These are phyloP conservation scores for Malus hybrid DNA, from an alignment of 331 rosid species.

Conservation along the genomic window DNA sequence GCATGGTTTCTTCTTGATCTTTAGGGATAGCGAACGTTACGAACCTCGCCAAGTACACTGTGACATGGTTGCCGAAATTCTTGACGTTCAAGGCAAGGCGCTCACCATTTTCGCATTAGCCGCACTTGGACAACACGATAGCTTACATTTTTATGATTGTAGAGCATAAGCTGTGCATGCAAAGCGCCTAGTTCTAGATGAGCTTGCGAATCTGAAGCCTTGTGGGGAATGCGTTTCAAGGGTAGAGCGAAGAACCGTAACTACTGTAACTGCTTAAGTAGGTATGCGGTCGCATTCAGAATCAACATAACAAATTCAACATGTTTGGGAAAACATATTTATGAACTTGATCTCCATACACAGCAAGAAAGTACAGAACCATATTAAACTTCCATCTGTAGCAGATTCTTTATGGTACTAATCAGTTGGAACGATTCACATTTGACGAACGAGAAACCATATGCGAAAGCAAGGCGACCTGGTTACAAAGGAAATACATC, in stretches of 20 bases:
- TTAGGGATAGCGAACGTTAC: not conserved
- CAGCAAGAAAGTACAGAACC: not conserved
- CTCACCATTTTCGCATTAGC: no score
- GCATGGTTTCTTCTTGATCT: not conserved
- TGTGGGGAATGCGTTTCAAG: no score
- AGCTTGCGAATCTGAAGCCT: no score
- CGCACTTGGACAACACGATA: no score
- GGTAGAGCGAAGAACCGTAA: no score
- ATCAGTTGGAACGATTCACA: not conserved
- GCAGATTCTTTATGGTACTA: not conserved
- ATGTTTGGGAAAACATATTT: not conserved
- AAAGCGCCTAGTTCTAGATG: no score
- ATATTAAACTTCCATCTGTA: not conserved
- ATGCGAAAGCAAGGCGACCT: not conserved
- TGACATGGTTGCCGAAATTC: no score
- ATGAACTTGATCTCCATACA: not conserved
- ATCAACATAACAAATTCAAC: not conserved
- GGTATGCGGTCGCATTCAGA: no score
- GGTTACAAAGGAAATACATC: not conserved
- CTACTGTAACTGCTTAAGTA: no score
- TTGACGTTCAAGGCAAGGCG: not conserved
- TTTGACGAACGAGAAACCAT: not conserved
- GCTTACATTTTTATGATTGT: no score
- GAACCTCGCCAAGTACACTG: no score
- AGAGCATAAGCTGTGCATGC: no score